Conservation (phyloP, 148 eudicot genomes). For the Persicaria maculosa region DNA sequence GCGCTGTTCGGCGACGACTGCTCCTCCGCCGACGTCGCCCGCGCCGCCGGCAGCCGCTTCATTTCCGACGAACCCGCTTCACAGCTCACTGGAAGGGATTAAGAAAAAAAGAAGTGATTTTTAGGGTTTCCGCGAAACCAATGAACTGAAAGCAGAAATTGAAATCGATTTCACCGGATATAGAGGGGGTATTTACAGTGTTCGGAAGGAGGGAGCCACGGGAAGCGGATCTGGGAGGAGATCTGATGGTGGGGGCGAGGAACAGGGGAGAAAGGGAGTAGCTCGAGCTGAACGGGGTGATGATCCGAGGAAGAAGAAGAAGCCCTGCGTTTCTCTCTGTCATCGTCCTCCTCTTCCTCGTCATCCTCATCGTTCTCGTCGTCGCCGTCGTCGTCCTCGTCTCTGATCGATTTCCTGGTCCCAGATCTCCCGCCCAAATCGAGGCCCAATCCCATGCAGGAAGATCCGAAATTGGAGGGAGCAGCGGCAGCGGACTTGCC, state of each 20-base stretch:
- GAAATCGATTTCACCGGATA: background rate
- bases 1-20: slow-evolving; percentile 16
- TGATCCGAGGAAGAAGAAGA: slow-evolving; percentile 9
- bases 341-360: background rate
- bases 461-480: background rate
- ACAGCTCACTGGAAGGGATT: background rate
- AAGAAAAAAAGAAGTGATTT: background rate
- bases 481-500: background rate
- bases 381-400: background rate
- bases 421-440: background rate
- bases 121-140: background rate
- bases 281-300: slow-evolving; percentile 5
- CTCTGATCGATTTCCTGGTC: background rate
- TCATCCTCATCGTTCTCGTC: slow-evolving; percentile 1
- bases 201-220: slow-evolving; percentile 4
- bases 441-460: slow-evolving; percentile 13
- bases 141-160: background rate
- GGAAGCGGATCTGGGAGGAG: slow-evolving; percentile 10
- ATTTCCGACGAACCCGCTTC: slow-evolving; percentile 12
- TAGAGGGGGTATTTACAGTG: background rate
- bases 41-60: background rate
- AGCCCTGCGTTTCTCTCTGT: background rate
- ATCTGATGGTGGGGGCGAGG: slow-evolving; percentile 13
- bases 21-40: slow-evolving; percentile 4
- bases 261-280: slow-evolving; percentile 8